These are phyloP conservation scores for Stevia rebaudiana DNA, from an alignment of 140 eudicot genomes.

Conservation along the genomic window DNA sequence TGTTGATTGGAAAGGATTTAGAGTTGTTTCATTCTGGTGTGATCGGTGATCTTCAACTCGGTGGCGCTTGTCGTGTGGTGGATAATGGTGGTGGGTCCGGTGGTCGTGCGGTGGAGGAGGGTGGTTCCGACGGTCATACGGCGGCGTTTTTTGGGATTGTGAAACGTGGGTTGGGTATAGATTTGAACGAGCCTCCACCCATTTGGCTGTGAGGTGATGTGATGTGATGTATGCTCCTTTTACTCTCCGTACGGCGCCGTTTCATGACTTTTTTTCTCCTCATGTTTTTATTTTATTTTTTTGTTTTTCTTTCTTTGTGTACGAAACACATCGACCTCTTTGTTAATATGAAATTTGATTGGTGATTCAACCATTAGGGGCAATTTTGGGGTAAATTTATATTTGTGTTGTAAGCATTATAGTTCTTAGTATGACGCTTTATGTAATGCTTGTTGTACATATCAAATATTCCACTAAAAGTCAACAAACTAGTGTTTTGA, in stretches of 20 bases:
- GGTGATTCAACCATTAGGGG: neutral
- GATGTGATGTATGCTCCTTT: neutral
- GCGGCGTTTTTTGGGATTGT: conserved; percentile 49
- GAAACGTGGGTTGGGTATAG: conserved; percentile 83
- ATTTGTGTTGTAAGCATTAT: neutral
- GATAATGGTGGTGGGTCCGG: conserved; percentile 12
- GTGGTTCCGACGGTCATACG: conserved; percentile 16
- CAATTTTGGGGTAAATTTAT: neutral
- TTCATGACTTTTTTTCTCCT: neutral
- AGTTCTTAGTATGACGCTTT: neutral
- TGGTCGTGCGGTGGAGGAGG: conserved; percentile 16
- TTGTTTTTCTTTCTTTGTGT: neutral
- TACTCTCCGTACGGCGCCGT: conserved; percentile 19
- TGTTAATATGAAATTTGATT: conserved; percentile 28
- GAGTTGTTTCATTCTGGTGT: conserved; percentile 38
- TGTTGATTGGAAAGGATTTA: conserved; percentile 24
- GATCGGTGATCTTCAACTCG: conserved; percentile 10
- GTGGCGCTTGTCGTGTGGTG: neutral
- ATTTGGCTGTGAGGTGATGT: conserved; percentile 48
- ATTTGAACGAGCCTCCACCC: conserved; percentile 94
- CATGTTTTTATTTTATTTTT: neutral
- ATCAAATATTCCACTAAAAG: neutral
- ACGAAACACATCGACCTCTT: conserved; percentile 11
- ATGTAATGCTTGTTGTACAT: neutral
- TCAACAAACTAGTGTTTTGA: neutral